Base-by-base conservation (phyloP, 345 rosid species). In the Gossypioides kirkii region DNA sequence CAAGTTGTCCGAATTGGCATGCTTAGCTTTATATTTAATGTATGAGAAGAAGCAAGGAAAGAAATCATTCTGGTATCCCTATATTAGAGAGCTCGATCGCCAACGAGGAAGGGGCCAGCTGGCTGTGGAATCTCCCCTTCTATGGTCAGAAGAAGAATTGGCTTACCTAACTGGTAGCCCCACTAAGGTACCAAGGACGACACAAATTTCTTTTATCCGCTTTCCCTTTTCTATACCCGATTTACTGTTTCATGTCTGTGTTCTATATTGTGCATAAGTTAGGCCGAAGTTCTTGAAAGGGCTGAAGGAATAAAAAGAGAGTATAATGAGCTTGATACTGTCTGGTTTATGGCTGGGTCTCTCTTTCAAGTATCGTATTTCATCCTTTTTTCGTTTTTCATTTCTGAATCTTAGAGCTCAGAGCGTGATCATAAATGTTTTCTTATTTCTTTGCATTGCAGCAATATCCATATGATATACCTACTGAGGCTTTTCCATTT, bases 341-440 rank as follows among this genome's bases (percentile, higher is more conserved):
- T 94, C 74, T 94, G 97, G 98, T 94, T 94, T 83, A 94, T 94
- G 98, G 97, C 97, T 75, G 98, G 98, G 64, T 94, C 98, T 72
- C 84, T 92, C 77, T 94, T 94, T 90, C 98, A 92, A 97, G 97
- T 92, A 78, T 74, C 13, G 56, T 18, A 47, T 63, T 74, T 36
- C 28, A 55, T 47, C 10, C 59, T 41, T 70, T 69, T 16, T 61
- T 62, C 62, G 32, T 68, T 69, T 16, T 61, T 62, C 60, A 13
- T 63, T 32, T 46, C 22, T 73, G n/a, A 50, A 41, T 9, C 46
- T 62, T 73, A 25, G 26, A 38, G 61, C 67, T 18, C 4, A 10
- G 14, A 41, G 32, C 17, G n/a, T 23, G 22, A 73, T 20, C 11
- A 3, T 18, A 32, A 66, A 41, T 60, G 17, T 59, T 70, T 45